Base-by-base conservation (phyloP, 306 rosid species). In the Rosa chinensis region DNA sequence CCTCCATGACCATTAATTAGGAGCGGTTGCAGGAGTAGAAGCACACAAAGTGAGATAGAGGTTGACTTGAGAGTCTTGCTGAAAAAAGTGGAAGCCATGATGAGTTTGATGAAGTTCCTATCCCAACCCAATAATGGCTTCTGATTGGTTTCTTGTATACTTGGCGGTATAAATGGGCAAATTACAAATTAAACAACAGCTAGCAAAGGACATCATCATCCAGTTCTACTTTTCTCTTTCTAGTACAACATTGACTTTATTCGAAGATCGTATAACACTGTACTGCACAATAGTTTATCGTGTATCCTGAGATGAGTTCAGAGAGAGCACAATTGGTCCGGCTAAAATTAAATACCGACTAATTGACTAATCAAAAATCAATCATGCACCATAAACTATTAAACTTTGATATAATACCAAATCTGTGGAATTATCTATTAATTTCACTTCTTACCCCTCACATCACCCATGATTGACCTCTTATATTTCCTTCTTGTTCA, bases 1-100 rank as follows among this genome's bases (percentile, higher is more conserved):
- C 77, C 87, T 12, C 92, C 94, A 0, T 91, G 96, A 62, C 79
- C 87, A 10, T 85, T 53, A 76, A 77, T 80, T n/a, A 40, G 74
- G 72, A 72, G 14, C 1, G 77, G 42, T 21, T 77, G 66, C 7
- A 82, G 80, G 72, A 82, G 69, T 35, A 88, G 55, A 21, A 73
- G 49, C 79, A 85, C 62, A 12, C 67, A 75, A 6, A 83, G 8
- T 61, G 88, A 11, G 3, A 87, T 70, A 71, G 79, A 53, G 85
- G 90, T 85, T 88, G 90, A 86, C 91, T 84, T 90, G 5, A 77
- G 77, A 55, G 49, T 74, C 70, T 42, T 86, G 20, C 76, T 32
- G 78, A 77, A 58, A n/a, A 53, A 56, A 49, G 37, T 56, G 74
- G 67, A 66, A 84, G 85, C 87, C 90, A 87, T 88, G 66, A 45